Conservation (phyloP, 2,329 filamentous ascomycete genomes). For the Xylaria sp. region DNA sequence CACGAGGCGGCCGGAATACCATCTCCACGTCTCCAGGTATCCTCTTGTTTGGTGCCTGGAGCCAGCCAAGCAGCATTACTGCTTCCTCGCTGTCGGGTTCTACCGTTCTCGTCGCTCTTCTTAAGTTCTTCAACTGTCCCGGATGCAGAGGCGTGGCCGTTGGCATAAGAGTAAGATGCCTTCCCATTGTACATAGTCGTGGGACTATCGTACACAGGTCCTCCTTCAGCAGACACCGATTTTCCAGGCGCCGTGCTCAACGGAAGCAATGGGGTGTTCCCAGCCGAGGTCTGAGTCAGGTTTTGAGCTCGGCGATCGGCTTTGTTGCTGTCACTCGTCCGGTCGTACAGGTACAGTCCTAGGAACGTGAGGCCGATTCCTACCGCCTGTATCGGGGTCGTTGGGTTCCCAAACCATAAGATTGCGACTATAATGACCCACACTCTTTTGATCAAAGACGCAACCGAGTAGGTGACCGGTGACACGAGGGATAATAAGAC, state of each 20-base stretch:
- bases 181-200: constrained; percentile 46
- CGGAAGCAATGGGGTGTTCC: constrained; percentile 70
- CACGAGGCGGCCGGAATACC: constrained; percentile 45
- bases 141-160: constrained; percentile 56
- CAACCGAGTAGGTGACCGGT: constrained; percentile 96
- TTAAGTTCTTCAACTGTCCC: constrained; percentile 62
- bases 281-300: constrained; percentile 62
- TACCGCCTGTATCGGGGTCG: constrained; percentile 82
- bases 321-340: constrained; percentile 87
- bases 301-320: constrained; percentile 84
- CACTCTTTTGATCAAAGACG: constrained; percentile 94
- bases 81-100: constrained; percentile 55
- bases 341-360: constrained; percentile 94
- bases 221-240: constrained; percentile 49
- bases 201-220: constrained; percentile 55
- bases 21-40: constrained; percentile 76
- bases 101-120: constrained; percentile 63
- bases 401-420: constrained; percentile 93
- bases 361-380: constrained; percentile 92
- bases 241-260: constrained; percentile 62
- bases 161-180: constrained; percentile 57
- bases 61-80: constrained; percentile 73
- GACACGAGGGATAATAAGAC: constrained; percentile 91
- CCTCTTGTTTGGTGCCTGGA: constrained; percentile 85
- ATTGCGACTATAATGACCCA: constrained; percentile 97